Percentiles rank a stretch among this genome's conserved stretches.
Evolutionary conservation across 805 yeast species (phyloP).

Genomic region (Starmerella potacharoeniae): DNA sequence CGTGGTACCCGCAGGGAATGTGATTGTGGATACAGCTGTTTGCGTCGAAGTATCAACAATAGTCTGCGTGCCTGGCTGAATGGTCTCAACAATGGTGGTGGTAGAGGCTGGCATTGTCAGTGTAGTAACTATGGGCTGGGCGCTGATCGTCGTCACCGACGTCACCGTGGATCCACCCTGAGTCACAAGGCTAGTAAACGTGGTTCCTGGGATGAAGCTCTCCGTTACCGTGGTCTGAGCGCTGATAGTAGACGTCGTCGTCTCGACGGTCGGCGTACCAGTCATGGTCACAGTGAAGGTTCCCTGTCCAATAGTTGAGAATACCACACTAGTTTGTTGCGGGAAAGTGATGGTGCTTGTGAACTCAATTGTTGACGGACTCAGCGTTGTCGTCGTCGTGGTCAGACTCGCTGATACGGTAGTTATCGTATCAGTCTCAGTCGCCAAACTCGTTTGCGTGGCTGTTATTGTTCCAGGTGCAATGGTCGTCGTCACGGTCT

Average conservation of each 20-base stretch:
- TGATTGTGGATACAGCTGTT: neutral
- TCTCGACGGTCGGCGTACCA: conserved; percentile 1
- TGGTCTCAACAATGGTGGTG: conserved; percentile 6
- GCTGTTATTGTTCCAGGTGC: neutral
- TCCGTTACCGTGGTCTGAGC: neutral
- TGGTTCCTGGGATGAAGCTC: conserved; percentile 9
- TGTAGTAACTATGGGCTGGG: conserved; percentile 2
- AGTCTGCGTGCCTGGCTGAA: conserved; percentile 13
- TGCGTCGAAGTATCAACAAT: neutral
- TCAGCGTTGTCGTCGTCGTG: neutral
- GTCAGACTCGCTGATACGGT: neutral
- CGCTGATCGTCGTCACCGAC: conserved; percentile 9
- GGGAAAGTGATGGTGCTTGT: conserved; percentile 5
- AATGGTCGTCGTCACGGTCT: neutral
- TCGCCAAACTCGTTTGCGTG: neutral
- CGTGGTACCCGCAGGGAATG: neutral
- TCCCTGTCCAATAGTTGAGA: conserved; percentile 10
- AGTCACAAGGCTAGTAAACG: conserved; percentile 6
- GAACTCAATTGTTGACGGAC: neutral
- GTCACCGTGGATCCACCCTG: conserved; percentile 4
- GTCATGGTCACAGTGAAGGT: conserved; percentile 9
- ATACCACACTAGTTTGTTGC: conserved; percentile 8
- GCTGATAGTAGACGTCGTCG: conserved; percentile 4
- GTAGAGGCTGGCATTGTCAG: conserved; percentile 2
- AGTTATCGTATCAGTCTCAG: neutral